Evolutionary conservation across 2,329 filamentous ascomycete genomes (phyloP), one percentile per base, ranked within the genome.

Genomic region (Xylariaceae sp.): DNA sequence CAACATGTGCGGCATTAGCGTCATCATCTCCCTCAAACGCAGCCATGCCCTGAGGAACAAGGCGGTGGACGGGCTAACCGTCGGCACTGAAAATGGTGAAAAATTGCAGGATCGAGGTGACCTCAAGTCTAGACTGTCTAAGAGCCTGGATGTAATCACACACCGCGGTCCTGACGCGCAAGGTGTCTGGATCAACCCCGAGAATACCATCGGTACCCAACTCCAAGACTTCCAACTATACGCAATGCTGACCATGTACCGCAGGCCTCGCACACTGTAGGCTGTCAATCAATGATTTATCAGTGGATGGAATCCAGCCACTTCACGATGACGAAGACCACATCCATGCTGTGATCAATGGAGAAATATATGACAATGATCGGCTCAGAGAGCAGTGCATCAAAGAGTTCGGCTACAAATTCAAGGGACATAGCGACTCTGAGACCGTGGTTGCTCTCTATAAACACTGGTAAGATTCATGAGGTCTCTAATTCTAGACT

Each of bases 371-470:
- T 61, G 76, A 78, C 56, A 71, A 76, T 47, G 75, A 78, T 24
- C 61, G 64, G 15, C 70, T 78, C n/a, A 70, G 75, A 18, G 59
- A 57, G 5, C 64, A 74, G 21, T 63, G 76, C 23, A 52, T 64
- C 18, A 58, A 62, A 1, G 57, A 70, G 7, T 69, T 68, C 27
- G 56, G 61, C 3, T 77, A 79, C 61, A 51, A 63, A 2, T 81
- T 81, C 66, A 66, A 69, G 30, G 70, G 75, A 26, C 65, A 68
- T 24, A 75, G 72, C 37, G 78, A 81, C 55, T 75, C 72, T 24
- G 79, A 81, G 56, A 70, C 80, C 20, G 74, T 78, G 11, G 64
- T 81, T 43, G 77, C 77, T 1, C 67, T 81, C 5, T 81, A 79
- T 60, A 71, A 75, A 41, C 66, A 74, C 37, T 71, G 27, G 24